phyloP scores from a whole-genome alignment of 805 yeast species.

The Suhomyces canberraensis region DNA sequence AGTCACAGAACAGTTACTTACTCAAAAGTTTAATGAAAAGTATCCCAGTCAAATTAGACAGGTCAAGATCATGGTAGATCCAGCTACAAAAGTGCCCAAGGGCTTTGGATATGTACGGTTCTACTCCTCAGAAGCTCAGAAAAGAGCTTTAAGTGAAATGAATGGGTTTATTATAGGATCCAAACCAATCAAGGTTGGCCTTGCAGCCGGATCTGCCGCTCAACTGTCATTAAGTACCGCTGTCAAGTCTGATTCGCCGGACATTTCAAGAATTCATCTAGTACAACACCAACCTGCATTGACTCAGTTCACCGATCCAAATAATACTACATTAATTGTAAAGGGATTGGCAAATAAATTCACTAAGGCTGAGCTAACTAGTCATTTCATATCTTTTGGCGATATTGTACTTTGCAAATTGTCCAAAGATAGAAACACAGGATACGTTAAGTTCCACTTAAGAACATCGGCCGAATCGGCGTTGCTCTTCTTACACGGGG shows the following conservation, averaged over 20 bases:
- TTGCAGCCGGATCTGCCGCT: constrained; percentile 34
- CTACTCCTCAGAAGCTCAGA: constrained; percentile 59
- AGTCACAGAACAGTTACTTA: constrained; percentile 62
- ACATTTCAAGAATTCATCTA: constrained; percentile 17
- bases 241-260: constrained; percentile 9
- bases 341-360: constrained; percentile 61
- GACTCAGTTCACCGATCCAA: constrained; percentile 71
- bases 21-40: constrained; percentile 62
- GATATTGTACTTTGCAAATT: constrained; percentile 26
- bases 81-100: constrained; percentile 62
- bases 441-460: constrained; percentile 24
- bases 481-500: constrained; percentile 29
- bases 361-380: constrained; percentile 58
- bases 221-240: constrained; percentile 15
- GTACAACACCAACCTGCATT: constrained; percentile 52
- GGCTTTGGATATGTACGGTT: constrained; percentile 93
- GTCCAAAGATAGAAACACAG: constrained; percentile 19
- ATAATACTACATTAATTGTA: constrained; percentile 72
- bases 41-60: constrained; percentile 68
- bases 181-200: constrained; percentile 71
- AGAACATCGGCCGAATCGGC: constrained; percentile 39
- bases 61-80: constrained; percentile 78
- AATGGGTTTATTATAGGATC: constrained; percentile 72
- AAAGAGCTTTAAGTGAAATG: constrained; percentile 74
- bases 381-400: constrained; percentile 66